phyloP scores from a whole-genome alignment of 768 basidiomycete species.

The Auriscalpium microsporum region DNA sequence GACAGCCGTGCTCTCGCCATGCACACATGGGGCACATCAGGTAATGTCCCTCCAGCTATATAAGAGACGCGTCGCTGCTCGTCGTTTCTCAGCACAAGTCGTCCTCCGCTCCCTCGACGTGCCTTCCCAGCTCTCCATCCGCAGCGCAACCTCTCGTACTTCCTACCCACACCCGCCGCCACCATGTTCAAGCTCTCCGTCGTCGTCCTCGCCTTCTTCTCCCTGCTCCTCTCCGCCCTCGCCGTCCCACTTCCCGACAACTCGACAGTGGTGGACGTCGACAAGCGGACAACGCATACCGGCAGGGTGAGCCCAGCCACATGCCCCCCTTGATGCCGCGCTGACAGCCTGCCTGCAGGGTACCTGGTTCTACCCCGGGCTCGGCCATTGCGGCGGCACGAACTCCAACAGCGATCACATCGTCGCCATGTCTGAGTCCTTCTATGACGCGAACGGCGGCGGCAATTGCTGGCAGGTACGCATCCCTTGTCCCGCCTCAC shows the following conservation, averaged over 20 bases:
- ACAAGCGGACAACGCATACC: conserved; percentile 42
- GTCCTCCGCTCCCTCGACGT: conserved; percentile 14
- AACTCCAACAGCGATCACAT: not conserved
- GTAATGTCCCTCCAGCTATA: conserved; percentile 10
- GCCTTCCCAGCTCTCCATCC: conserved; percentile 7
- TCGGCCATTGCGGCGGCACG: conserved; percentile 9
- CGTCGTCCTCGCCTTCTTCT: conserved; percentile 32
- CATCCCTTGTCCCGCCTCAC: not conserved
- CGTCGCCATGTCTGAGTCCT: conserved; percentile 7
- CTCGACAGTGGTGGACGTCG: conserved; percentile 26
- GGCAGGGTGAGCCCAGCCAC: conserved; percentile 42
- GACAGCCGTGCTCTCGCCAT: conserved; percentile 8
- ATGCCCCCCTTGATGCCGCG: conserved; percentile 1
- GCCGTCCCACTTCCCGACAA: conserved; percentile 39
- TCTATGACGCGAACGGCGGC: conserved; percentile 4
- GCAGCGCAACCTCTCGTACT: conserved; percentile 5
- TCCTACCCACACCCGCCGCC: not conserved
- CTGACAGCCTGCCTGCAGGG: conserved; percentile 3
- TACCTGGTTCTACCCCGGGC: conserved; percentile 9
- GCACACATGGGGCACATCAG: conserved; percentile 10
- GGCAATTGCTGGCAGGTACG: conserved; percentile 9
- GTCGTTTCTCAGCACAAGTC: not conserved
- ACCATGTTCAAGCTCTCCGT: conserved; percentile 17
- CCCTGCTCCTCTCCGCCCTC: conserved; percentile 32
- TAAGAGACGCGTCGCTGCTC: not conserved